Conservation (phyloP, 345 rosid genomes). For the Limnanthes douglasii region DNA sequence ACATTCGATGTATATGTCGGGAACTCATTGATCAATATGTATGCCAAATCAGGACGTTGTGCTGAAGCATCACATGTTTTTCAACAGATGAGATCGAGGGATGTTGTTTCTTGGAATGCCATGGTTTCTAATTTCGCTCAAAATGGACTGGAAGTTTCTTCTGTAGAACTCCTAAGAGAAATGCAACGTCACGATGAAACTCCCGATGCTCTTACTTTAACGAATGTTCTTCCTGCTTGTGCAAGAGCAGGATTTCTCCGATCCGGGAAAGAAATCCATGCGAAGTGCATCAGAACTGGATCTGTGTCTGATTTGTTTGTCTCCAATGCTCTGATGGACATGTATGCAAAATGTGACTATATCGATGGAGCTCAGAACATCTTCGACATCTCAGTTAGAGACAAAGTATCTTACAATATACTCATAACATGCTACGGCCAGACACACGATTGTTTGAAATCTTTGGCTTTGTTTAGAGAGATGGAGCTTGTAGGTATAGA, state of each 20-base stretch:
- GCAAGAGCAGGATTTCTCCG: slow-evolving; percentile 33
- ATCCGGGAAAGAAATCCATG: slow-evolving; percentile 33
- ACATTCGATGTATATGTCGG: background rate
- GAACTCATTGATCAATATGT: slow-evolving; percentile 6
- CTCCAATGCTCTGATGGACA: slow-evolving; percentile 40
- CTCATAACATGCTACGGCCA: slow-evolving; percentile 34
- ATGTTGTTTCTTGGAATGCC: slow-evolving; percentile 40
- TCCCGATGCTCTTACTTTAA: slow-evolving; percentile 37
- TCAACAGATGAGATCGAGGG: slow-evolving; percentile 33
- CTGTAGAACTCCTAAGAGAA: slow-evolving; percentile 26
- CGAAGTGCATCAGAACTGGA: slow-evolving; percentile 21
- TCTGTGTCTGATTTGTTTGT: slow-evolving; percentile 29
- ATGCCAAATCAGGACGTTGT: slow-evolving; percentile 16
- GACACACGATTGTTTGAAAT: slow-evolving; percentile 28
- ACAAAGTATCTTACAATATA: slow-evolving; percentile 43
- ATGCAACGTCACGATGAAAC: slow-evolving; percentile 18
- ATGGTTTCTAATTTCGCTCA: slow-evolving; percentile 35
- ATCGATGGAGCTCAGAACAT: slow-evolving; percentile 24
- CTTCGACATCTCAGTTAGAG: slow-evolving; percentile 23
- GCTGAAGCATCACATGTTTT: slow-evolving; percentile 27
- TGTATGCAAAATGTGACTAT: slow-evolving; percentile 50
- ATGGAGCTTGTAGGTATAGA: slow-evolving; percentile 30
- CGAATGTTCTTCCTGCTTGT: slow-evolving; percentile 37
- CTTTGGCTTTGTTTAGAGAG: slow-evolving; percentile 32
- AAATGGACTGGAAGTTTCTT: slow-evolving; percentile 28